These are phyloP conservation scores for Penicillium sp. DNA, from an alignment of 2,329 filamentous ascomycete genomes.

Conservation along the genomic window DNA sequence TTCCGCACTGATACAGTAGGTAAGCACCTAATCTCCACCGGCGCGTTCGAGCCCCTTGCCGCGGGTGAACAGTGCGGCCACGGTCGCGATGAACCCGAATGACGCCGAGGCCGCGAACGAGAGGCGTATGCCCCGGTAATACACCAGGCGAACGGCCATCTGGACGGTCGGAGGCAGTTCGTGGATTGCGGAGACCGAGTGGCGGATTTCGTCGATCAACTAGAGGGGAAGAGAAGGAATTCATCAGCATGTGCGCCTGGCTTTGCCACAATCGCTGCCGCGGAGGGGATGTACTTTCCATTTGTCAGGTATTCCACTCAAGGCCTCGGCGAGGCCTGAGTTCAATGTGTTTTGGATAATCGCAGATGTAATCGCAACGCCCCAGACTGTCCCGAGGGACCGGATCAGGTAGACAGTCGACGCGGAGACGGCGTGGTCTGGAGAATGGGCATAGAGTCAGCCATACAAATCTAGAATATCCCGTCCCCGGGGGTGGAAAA, in stretches of 20 bases:
- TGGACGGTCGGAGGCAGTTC: slow-evolving; percentile 57
- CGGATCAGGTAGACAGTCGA: slow-evolving; percentile 64
- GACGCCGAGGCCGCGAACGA: slow-evolving; percentile 56
- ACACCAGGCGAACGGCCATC: slow-evolving; percentile 56
- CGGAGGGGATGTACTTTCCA: slow-evolving; percentile 50
- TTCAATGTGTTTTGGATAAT: slow-evolving; percentile 63
- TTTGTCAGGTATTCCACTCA: slow-evolving; percentile 58
- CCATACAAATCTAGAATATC: neutral
- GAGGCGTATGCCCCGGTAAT: slow-evolving; percentile 58
- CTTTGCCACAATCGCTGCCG: neutral
- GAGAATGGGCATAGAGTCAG: neutral
- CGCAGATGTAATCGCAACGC: slow-evolving; percentile 61
- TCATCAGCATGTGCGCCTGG: slow-evolving; percentile 17
- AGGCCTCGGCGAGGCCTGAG: slow-evolving; percentile 52
- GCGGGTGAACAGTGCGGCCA: slow-evolving; percentile 49
- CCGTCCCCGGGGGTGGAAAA: too few relatives aligned
- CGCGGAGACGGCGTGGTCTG: slow-evolving; percentile 62
- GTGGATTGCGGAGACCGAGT: slow-evolving; percentile 58
- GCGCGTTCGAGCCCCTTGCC: slow-evolving; percentile 33
- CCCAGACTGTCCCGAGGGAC: slow-evolving; percentile 62
- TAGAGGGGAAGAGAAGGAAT: slow-evolving; percentile 31
- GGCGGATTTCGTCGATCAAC: slow-evolving; percentile 61
- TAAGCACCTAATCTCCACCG: slow-evolving; percentile 2
- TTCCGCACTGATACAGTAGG: too few relatives aligned
- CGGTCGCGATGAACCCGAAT: slow-evolving; percentile 51